Base-by-base conservation (phyloP, 257 asterid species). In the Parsonsia alboflavescens region DNA sequence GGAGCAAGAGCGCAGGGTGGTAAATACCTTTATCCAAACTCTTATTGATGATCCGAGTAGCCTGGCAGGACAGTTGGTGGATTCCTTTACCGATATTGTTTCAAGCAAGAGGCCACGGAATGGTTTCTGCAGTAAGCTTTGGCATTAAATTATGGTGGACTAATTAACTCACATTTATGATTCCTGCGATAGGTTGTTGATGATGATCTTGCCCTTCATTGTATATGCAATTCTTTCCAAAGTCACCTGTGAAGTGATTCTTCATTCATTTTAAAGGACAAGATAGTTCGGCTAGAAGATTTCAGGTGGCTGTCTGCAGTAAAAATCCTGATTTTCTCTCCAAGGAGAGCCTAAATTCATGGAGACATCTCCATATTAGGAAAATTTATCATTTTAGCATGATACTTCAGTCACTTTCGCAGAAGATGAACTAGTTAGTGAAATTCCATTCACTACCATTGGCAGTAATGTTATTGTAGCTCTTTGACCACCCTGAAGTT, bases 1-100 rank as follows among this genome's bases (percentile, higher is more conserved):
- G 0, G 97, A 84, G 86, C 98, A 93, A 80, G 98, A 91, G 73
- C 88, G 97, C 12, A 84, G 94, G 82, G 97, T 93, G 80, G 97
- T 93, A 22, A 86, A 90, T 84, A 93, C 97, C 26, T 93, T 87
- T 67, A 91, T 93, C 77, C 96, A 93, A 76, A 85, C 93, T 15
- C 80, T 90, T 80, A 82, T 86, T 15, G 98, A 90, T 61, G 96
- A 92, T 82, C 96, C 98, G 10, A 79, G 74, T 80, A 84, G 96
- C 77, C 83, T 92, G 88, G 96, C 93, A 0, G 96, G 92, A 36
- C 98, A 90, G 80, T 81, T 90, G 85, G 82, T 82, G 15, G 88
- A 85, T 64, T 77, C 88, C 54, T 85, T 85, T 80, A 75, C 86
- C 53, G 88, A 85, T 67, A 80, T 82, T 16, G 63, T 80, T 36